These are phyloP conservation scores for Pseudogymnoascus sp. DNA, from an alignment of 2,329 filamentous ascomycete species.

Conservation along the genomic window DNA sequence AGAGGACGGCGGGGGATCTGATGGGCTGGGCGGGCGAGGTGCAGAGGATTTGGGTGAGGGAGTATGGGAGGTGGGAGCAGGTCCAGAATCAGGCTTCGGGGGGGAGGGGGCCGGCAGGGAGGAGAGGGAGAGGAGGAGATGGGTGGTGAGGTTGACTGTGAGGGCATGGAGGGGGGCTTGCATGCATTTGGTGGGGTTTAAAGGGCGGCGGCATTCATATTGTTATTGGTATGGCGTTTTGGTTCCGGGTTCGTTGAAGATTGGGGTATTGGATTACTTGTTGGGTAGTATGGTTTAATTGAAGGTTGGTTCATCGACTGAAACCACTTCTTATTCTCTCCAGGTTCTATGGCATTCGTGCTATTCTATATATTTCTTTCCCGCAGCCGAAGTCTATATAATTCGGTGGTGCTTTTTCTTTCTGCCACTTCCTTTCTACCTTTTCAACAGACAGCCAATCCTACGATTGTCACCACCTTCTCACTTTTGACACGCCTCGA, in stretches of 20 bases:
- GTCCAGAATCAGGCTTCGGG: neutral
- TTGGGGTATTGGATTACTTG: neutral
- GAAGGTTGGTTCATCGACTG: neutral
- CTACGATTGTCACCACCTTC: neutral
- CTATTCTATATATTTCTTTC: neutral
- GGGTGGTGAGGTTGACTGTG: neutral
- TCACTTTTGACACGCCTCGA: neutral
- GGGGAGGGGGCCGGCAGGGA: neutral
- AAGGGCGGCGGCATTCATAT: neutral
- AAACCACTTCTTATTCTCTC: neutral
- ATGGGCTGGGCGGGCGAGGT: neutral
- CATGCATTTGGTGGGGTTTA: neutral
- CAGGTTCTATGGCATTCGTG: neutral
- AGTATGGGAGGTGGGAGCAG: neutral
- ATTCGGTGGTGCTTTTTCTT: neutral
- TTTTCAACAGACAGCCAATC: neutral
- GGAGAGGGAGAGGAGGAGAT: neutral
- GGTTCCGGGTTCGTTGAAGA: neutral
- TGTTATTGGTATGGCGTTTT: neutral
- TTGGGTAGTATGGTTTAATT: slow-evolving; percentile 4
- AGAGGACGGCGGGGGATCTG: neutral
- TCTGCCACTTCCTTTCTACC: neutral
- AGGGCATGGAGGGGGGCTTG: no score
- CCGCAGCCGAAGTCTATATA: neutral
- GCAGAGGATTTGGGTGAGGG: neutral